Conservation (phyloP, 768 basidiomycete genomes). For the Lentinula sp. region DNA sequence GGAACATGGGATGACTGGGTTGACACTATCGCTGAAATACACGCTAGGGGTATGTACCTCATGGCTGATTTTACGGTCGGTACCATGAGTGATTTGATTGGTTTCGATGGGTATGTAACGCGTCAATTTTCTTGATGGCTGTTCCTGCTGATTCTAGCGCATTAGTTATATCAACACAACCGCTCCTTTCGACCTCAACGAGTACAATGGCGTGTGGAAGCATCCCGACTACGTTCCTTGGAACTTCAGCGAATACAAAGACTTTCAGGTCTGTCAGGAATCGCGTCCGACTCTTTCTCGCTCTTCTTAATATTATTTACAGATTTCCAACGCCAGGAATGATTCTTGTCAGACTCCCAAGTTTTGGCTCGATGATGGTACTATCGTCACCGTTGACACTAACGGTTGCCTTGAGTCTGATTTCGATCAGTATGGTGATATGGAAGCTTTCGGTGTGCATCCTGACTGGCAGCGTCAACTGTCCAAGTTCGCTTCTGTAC, state of each 20-base stretch:
- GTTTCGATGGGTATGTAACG: slow-evolving; percentile 65
- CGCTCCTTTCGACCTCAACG: slow-evolving; percentile 71
- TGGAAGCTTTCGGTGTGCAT: slow-evolving; percentile 97
- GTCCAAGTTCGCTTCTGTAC: slow-evolving; percentile 64
- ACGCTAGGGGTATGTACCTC: slow-evolving; percentile 82
- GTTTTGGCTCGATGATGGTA: slow-evolving; percentile 76
- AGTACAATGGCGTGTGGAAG: slow-evolving; percentile 75
- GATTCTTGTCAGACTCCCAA: slow-evolving; percentile 65
- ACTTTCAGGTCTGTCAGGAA: slow-evolving; percentile 56
- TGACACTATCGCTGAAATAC: slow-evolving; percentile 66
- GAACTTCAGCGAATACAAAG: slow-evolving; percentile 80
- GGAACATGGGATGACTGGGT: slow-evolving; percentile 81
- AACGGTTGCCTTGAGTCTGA: slow-evolving; percentile 77
- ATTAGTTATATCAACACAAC: slow-evolving; percentile 69
- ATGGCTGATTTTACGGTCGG: slow-evolving; percentile 94
- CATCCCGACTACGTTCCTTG: slow-evolving; percentile 72
- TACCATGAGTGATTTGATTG: slow-evolving; percentile 85
- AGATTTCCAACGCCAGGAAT: slow-evolving; percentile 71
- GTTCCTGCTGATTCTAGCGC: slow-evolving; percentile 5
- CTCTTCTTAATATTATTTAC: slow-evolving; percentile 1
- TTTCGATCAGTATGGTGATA: slow-evolving; percentile 94
- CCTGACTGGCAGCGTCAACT: slow-evolving; percentile 7
- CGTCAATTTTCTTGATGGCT: background rate
- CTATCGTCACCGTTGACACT: background rate
- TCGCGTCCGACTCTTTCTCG: background rate